These are phyloP conservation scores for Williopsis jadinii DNA, from an alignment of 1,139 yeast genomes.

Conservation along the genomic window DNA sequence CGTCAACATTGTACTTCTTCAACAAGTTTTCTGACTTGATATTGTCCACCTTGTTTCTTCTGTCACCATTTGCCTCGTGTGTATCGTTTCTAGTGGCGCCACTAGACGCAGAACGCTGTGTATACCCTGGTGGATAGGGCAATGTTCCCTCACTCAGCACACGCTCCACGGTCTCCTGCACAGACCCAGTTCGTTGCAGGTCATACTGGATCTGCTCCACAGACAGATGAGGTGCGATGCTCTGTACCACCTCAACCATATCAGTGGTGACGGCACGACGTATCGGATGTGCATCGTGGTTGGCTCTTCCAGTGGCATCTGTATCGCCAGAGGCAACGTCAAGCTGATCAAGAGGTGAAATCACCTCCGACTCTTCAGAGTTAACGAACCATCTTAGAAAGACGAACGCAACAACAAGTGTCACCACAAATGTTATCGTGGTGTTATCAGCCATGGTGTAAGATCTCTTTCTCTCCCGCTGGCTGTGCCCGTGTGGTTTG, in stretches of 20 bases:
- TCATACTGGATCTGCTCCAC: slow-evolving; percentile 65
- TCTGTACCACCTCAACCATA: slow-evolving; percentile 83
- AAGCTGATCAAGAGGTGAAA: slow-evolving; percentile 9
- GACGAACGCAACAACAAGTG: slow-evolving; percentile 45
- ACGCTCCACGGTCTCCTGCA: slow-evolving; percentile 71
- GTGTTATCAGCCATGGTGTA: slow-evolving; percentile 41
- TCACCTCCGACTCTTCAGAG: slow-evolving; percentile 31
- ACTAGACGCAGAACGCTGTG: slow-evolving; percentile 11
- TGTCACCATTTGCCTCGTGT: too few species aligned
- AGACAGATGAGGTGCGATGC: slow-evolving; percentile 70
- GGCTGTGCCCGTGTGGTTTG: too few species aligned
- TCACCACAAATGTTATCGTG: slow-evolving; percentile 42
- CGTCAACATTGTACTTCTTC: slow-evolving; percentile 19
- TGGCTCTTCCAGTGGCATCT: slow-evolving; percentile 3
- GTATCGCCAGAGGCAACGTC: slow-evolving; percentile 1
- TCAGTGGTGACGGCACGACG: slow-evolving; percentile 61
- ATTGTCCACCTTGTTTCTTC: slow-evolving; percentile 14
- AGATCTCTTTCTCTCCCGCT: too few species aligned
- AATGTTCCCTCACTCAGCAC: slow-evolving; percentile 57
- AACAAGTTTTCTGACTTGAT: slow-evolving; percentile 21
- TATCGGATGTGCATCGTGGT: slow-evolving; percentile 3
- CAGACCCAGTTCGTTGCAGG: slow-evolving; percentile 64
- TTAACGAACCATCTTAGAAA: slow-evolving; percentile 56
- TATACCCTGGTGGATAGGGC: slow-evolving; percentile 57
- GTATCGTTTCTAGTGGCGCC: slow-evolving; percentile 9